Percentiles rank a stretch among this genome's conserved stretches.
These are phyloP conservation scores for Calocybe cyanea DNA, from an alignment of 768 basidiomycete species.

Conservation along the genomic window DNA sequence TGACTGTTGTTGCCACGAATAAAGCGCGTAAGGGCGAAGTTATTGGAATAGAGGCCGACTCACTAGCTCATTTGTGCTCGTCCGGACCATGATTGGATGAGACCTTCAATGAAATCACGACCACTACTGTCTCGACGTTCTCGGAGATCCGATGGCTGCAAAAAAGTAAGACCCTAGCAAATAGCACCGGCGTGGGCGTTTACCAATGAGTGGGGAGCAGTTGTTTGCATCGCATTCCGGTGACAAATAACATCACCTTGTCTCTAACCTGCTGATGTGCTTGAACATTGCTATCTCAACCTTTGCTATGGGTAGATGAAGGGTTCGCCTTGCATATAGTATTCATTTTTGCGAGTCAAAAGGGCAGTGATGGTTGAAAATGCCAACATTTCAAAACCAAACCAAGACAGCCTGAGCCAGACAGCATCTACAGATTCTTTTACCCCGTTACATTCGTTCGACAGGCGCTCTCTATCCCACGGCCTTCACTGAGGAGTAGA, in stretches of 20 bases:
- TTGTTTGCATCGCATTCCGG: constrained; percentile 12
- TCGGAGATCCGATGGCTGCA: constrained; percentile 9
- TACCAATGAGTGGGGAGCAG: constrained; percentile 1
- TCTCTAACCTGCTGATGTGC: no score
- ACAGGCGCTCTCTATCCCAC: no score
- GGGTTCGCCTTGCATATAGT: no score
- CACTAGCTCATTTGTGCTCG: constrained; percentile 22
- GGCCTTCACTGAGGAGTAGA: no score
- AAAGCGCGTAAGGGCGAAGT: constrained; percentile 12
- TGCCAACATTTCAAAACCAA: no score
- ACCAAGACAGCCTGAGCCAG: no score
- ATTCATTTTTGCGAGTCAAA: no score
- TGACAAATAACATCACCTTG: constrained; percentile 15
- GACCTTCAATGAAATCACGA: constrained; percentile 1
- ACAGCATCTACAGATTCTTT: no score
- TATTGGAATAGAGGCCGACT: constrained; percentile 14
- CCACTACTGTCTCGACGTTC: neutral
- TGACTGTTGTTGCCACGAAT: constrained; percentile 15
- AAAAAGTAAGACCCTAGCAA: constrained; percentile 6
- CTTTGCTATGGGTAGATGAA: no score
- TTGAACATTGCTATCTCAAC: no score
- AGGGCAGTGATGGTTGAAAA: no score
- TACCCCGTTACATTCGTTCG: no score
- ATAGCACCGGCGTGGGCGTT: constrained; percentile 10
- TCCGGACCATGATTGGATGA: constrained; percentile 19